Base-by-base conservation (phyloP, 139 green algal species). In the Astrephomene gubernaculifera region DNA sequence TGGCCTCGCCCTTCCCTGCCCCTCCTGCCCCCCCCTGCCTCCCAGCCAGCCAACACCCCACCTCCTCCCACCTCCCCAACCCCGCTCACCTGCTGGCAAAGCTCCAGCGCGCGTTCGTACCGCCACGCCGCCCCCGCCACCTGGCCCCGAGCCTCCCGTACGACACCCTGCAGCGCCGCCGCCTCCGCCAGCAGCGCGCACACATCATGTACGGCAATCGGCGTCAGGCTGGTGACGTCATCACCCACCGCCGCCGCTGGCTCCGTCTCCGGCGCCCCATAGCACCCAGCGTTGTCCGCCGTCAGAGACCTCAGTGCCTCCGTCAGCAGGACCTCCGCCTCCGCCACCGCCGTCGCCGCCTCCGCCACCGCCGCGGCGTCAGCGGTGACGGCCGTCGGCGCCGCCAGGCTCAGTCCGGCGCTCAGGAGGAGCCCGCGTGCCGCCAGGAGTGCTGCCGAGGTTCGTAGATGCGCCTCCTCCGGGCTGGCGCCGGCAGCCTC, bases 91-190 rank as follows among this genome's bases (percentile, higher is more conserved):
- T 38, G 4, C 25, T 52, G 68, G 21, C 68, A 75, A 14, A 78
- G 44, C 14, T 65, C 71, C 31, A 80, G 71, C 45, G 71, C 71
- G n/a, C 35, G 10, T 1, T 80, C 45, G 31, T 80, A 80, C 31
- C 31, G 45, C n/a, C 71, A 9, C 21, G 33, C 33, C 6, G 71
- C 71, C 12, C 45, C 45, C 10, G 65, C 45, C 71, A 80, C 22
- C 14, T 80, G 71, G 2, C 49, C 71, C 0, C 71, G 45, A 31
- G 35, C 71, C 71, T 80, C 71, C 45, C 49, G 31, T 67, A 65
- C 71, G n/a, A 45, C 71, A 35, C 71, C 71, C 71, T 67, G 71
- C 71, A 80, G 71, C 33, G 71, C 71, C 27, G 65, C 4, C 10
- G 71, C 71, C 43, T 80, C 71, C 71, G 44, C 71, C 31, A 65